A percentile compares a stretch with the other conserved stretches of the same genome.
Evolutionary conservation across 1,284 basidiomycete genomes (phyloP).

Genomic region (Sphaerobolus stellatus): DNA sequence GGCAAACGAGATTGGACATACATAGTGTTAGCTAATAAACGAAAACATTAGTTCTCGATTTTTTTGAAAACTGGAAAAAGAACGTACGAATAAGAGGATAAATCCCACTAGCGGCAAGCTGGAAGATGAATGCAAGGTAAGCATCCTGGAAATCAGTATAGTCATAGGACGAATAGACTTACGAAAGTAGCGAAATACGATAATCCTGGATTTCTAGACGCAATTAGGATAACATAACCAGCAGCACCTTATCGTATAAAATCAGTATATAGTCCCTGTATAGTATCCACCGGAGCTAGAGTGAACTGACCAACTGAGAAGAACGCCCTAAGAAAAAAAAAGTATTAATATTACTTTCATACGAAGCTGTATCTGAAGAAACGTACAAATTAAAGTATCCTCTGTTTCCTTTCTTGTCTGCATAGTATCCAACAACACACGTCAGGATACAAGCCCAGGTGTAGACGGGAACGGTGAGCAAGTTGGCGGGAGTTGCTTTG

Average conservation of each 20-base stretch:
- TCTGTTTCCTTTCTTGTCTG: slow-evolving; percentile 59
- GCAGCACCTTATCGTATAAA: slow-evolving; percentile 24
- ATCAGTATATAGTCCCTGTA: slow-evolving; percentile 12
- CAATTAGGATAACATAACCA: slow-evolving; percentile 70
- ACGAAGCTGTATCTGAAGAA: not conserved
- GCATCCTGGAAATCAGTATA: not conserved
- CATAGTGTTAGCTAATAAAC: slow-evolving; percentile 58
- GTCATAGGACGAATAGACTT: slow-evolving; percentile 18
- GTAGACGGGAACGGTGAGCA: slow-evolving; percentile 70
- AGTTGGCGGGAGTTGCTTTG: slow-evolving; percentile 68
- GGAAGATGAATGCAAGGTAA: slow-evolving; percentile 11
- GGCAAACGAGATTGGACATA: slow-evolving; percentile 27
- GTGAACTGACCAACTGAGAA: slow-evolving; percentile 37
- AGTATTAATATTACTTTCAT: not conserved
- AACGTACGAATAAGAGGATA: slow-evolving; percentile 66
- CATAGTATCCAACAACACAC: slow-evolving; percentile 59
- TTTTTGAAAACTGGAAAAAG: not conserved
- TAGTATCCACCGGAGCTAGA: no score
- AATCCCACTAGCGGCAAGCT: slow-evolving; percentile 50
- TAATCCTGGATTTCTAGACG: slow-evolving; percentile 57
- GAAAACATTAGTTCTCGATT: not conserved
- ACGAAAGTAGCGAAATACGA: slow-evolving; percentile 73
- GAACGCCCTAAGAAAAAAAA: slow-evolving; percentile 27
- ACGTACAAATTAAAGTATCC: slow-evolving; percentile 64
- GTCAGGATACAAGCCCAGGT: slow-evolving; percentile 64